Evolutionary conservation across 1,284 basidiomycete genomes (phyloP).

Genomic region (Inonotus obliquus): DNA sequence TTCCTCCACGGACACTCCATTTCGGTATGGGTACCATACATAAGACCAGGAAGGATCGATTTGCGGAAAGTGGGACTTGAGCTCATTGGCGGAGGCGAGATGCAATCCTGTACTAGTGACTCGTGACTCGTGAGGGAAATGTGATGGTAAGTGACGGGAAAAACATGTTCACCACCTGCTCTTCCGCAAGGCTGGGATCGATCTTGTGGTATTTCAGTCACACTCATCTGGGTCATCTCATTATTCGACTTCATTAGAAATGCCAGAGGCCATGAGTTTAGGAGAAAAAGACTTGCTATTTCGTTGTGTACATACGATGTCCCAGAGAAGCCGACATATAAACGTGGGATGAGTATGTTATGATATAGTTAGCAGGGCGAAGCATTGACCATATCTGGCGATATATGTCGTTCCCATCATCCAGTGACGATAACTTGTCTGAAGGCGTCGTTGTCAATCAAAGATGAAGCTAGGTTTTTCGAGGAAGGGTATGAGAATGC

Average conservation of each 20-base stretch:
- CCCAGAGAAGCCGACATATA: conserved; percentile 32
- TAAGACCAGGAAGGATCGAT: conserved; percentile 61
- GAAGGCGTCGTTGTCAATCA: too few relatives aligned
- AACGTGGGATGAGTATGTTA: not conserved
- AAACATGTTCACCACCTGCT: conserved; percentile 50
- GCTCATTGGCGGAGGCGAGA: conserved; percentile 45
- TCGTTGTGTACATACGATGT: conserved; percentile 59
- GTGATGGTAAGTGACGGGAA: not conserved
- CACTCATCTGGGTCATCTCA: conserved; percentile 64
- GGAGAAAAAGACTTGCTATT: conserved; percentile 43
- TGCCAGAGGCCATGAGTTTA: not conserved
- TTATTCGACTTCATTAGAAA: conserved; percentile 9
- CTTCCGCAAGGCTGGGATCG: conserved; percentile 74
- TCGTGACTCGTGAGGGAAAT: conserved; percentile 31
- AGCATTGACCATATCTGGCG: conserved; percentile 63
- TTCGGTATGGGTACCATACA: conserved; percentile 65
- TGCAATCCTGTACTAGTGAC: conserved; percentile 70
- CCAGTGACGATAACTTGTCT: not conserved
- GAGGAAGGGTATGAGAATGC: too few relatives aligned
- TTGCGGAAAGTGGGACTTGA: conserved; percentile 49
- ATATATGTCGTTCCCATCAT: conserved; percentile 71
- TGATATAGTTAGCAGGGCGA: not conserved
- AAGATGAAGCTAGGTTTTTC: too few relatives aligned
- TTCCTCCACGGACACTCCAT: conserved; percentile 63
- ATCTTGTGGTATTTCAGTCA: conserved; percentile 70